Conservation (phyloP, 192 early-diverging fungal genomes). For the Obelidium mucronatum region DNA sequence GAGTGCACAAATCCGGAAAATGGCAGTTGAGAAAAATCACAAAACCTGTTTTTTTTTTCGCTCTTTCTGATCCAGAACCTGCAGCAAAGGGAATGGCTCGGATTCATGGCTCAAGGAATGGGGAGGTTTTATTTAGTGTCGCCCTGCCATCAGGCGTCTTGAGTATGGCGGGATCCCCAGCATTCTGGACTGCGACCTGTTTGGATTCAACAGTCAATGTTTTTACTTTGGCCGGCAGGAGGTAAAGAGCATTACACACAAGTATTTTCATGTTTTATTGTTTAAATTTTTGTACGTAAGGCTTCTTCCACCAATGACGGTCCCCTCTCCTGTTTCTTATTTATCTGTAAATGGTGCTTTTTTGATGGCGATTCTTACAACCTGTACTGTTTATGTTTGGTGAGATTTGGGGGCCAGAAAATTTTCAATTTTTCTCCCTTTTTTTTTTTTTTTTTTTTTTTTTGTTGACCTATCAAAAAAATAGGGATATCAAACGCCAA, state of each 20-base stretch:
- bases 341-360: slow-evolving; percentile 64
- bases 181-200: slow-evolving; percentile 68
- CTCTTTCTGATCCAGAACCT: too few species aligned
- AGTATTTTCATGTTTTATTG: not conserved
- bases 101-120: slow-evolving; percentile 58
- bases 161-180: slow-evolving; percentile 63
- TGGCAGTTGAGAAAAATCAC: slow-evolving; percentile 18
- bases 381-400: slow-evolving; percentile 74
- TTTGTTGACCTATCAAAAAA: not conserved
- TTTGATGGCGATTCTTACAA: slow-evolving; percentile 69
- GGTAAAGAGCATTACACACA: too few species aligned
- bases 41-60: slow-evolving; percentile 1
- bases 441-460: slow-evolving; percentile 55
- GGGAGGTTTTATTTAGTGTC: slow-evolving; percentile 64
- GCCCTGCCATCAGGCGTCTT: slow-evolving; percentile 64
- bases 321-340: slow-evolving; percentile 69
- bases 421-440: too few species aligned
- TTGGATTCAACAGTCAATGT: slow-evolving; percentile 72
- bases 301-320: slow-evolving; percentile 68
- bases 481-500: slow-evolving; percentile 70
- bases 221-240: slow-evolving; percentile 73
- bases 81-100: slow-evolving; percentile 41
- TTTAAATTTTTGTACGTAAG: slow-evolving; percentile 43
- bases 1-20: slow-evolving; percentile 38
- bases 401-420: slow-evolving; percentile 38